These are phyloP conservation scores for Termitomyces eurrhizus DNA, from an alignment of 768 basidiomycete genomes.

Conservation along the genomic window DNA sequence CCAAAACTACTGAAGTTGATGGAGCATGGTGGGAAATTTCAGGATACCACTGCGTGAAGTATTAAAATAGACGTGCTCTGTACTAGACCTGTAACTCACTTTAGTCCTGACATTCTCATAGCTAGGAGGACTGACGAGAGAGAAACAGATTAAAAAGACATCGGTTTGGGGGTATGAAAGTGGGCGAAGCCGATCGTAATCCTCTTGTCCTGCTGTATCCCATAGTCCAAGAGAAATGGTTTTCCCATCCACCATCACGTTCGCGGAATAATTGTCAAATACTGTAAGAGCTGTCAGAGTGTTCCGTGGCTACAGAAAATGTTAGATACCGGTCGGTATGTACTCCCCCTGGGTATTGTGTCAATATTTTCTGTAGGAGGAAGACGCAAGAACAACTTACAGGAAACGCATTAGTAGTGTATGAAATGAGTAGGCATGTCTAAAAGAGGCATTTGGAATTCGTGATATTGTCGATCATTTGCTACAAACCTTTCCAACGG, in stretches of 20 bases:
- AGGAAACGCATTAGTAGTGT: constrained; percentile 97
- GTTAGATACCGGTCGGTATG: constrained; percentile 77
- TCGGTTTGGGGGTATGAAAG: constrained; percentile 99
- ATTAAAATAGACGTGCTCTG: constrained; percentile 10
- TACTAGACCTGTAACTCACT: constrained; percentile 39
- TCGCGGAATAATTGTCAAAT: constrained; percentile 98
- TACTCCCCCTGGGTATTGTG: constrained; percentile 74
- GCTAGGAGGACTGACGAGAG: constrained; percentile 94
- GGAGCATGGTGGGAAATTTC: constrained; percentile 98
- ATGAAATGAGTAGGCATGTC: constrained; percentile 99
- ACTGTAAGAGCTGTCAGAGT: constrained; percentile 42
- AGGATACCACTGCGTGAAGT: constrained; percentile 74
- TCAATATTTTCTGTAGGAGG: constrained; percentile 14
- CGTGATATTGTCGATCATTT: constrained; percentile 9
- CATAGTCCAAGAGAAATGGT: constrained; percentile 97
- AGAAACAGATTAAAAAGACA: constrained; percentile 99
- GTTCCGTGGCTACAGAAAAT: neutral
- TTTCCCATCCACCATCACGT: constrained; percentile 98
- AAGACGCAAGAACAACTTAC: constrained; percentile 42
- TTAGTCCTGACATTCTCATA: constrained; percentile 99
- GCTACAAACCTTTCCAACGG: constrained; percentile 86
- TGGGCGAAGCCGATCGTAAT: constrained; percentile 96
- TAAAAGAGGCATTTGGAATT: constrained; percentile 31
- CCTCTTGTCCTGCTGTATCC: constrained; percentile 99
- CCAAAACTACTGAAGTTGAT: constrained; percentile 86